Evolutionary conservation across 768 basidiomycete genomes (phyloP).

Genomic region (Hydnomerulius pinastri): DNA sequence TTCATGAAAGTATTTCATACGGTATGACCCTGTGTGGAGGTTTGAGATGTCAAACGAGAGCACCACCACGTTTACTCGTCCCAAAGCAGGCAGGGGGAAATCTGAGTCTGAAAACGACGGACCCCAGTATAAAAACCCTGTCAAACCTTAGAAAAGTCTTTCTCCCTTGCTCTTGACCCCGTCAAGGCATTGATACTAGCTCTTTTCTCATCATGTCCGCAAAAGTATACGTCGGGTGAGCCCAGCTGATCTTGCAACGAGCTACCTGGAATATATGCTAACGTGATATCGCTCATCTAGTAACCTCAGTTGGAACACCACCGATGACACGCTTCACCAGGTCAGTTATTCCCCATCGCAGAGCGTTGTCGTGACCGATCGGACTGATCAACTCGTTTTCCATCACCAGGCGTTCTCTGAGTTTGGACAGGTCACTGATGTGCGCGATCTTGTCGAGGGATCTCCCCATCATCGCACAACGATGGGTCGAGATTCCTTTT

Average conservation of each 20-base stretch:
- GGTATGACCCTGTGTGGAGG: too few relatives aligned
- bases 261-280: not conserved
- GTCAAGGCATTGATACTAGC: constrained; percentile 15
- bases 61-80: constrained; percentile 15
- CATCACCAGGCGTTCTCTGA: constrained; percentile 41
- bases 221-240: constrained; percentile 37
- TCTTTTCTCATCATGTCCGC: constrained; percentile 26
- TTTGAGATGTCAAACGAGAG: too few relatives aligned
- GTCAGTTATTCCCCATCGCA: constrained; percentile 19
- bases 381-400: not conserved
- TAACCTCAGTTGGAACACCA: constrained; percentile 37
- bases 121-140: constrained; percentile 27
- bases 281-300: constrained; percentile 14
- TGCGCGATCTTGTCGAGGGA: constrained; percentile 40
- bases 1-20: too few relatives aligned
- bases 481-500: constrained; percentile 32
- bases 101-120: constrained; percentile 34
- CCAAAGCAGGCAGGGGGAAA: constrained; percentile 33
- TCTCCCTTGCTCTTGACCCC: constrained; percentile 6
- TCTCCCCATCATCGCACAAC: constrained; percentile 31
- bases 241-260: not conserved
- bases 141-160: constrained; percentile 17
- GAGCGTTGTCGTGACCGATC: constrained; percentile 1
- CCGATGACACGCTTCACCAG: constrained; percentile 24
- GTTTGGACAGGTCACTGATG: constrained; percentile 50